Evolutionary conservation across 768 basidiomycete genomes (phyloP), one percentile per base, ranked within the genome.

Genomic region (Boletellus ananas): DNA sequence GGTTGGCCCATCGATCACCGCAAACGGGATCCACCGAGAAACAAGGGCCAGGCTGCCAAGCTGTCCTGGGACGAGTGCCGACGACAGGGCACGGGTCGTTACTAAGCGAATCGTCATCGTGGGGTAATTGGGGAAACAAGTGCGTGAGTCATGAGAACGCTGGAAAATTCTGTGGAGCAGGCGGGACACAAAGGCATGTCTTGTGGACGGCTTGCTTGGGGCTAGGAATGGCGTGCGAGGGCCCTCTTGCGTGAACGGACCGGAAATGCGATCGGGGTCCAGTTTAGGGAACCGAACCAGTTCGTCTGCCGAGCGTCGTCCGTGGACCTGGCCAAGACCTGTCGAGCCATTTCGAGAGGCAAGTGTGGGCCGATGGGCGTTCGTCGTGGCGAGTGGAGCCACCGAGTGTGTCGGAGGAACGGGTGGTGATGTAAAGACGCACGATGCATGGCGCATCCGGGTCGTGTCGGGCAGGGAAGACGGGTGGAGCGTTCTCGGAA

Each of bases 381-480:
- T 39, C 43, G 40, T 34, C 50, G 49, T 53, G 55, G 43, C 14
- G 39, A 48, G 48, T 45, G 43, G 54, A 34, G 53, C 51, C 45
- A 58, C 29, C 29, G 50, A 52, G 51, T 42, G 42, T 16, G 29
- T 29, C 29, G 29, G 51, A 63, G 36, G 43, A 40, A 18, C 21
- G 42, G 34, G 27, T 20, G 6, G 43, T 64, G 64, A 62, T 59
- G 64, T 65, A 66, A 65, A 57, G 36, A 43, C 46, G 56, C 64
- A 62, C 54, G 61, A 59, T 43, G 47, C 16, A 18, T 53, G 47
- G 49, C 43, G 47, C 34, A 37, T 51, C 41, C 37, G 49, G 21
- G 40, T 51, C 41, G 37, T 61, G 51, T 45, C 50, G 44, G 44
- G 36, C 44, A 59, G 50, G 56, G 50, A 39, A 45, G 25, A n/a